Evolutionary conservation across 2,329 filamentous ascomycete species (phyloP).

Genomic region (Botryotinia convoluta): DNA sequence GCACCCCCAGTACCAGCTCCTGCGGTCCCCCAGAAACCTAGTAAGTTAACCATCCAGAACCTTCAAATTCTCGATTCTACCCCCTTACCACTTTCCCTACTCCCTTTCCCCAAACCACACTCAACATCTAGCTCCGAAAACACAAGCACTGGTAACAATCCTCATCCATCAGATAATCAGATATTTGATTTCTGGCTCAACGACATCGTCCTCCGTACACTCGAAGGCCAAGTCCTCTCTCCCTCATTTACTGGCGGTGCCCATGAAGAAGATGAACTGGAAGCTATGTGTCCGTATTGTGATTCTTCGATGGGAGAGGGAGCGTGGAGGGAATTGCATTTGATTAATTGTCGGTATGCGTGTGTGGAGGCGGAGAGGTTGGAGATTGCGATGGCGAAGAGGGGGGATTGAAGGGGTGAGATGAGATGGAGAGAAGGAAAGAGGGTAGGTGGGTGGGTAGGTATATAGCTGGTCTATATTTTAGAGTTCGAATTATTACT

Average conservation of each 20-base stretch:
- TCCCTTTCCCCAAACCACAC: too few species aligned
- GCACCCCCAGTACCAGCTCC: neutral
- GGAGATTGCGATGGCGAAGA: neutral
- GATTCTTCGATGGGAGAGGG: neutral
- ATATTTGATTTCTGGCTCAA: neutral
- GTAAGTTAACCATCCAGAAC: neutral
- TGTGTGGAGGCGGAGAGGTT: neutral
- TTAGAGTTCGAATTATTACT: neutral
- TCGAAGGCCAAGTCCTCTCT: neutral
- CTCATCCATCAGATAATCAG: too few species aligned
- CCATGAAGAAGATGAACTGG: neutral
- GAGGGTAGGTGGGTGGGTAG: neutral
- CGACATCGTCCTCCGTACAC: neutral
- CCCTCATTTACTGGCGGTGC: constrained; percentile 5
- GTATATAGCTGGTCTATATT: neutral
- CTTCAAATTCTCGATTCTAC: neutral
- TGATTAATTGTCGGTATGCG: constrained; percentile 19
- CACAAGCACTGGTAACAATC: too few species aligned
- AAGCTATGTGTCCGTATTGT: constrained; percentile 3
- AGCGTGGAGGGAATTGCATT: constrained; percentile 13
- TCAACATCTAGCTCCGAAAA: too few species aligned
- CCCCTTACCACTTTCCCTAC: too few species aligned
- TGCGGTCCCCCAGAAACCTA: accelerated
- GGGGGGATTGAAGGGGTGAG: too few species aligned
- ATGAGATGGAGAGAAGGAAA: neutral